These are phyloP conservation scores for Nadsonia fulvescens DNA, from an alignment of 805 yeast genomes.

Conservation along the genomic window DNA sequence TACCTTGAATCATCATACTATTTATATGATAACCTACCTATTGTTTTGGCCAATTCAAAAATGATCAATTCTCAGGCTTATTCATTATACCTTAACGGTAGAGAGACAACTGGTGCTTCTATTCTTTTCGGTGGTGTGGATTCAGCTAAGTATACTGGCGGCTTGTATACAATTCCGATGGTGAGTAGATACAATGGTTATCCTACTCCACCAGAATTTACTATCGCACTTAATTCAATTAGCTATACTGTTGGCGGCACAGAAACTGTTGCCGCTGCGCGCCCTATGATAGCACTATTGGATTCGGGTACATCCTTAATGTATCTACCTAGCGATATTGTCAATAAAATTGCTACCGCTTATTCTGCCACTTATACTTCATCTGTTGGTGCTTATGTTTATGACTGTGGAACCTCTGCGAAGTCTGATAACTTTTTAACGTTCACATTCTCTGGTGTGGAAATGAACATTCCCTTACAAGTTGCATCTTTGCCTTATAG, in stretches of 20 bases:
- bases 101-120: conserved; percentile 23
- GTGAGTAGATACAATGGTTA: conserved; percentile 5
- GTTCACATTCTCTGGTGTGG: conserved; percentile 4
- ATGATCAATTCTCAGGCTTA: conserved; percentile 23
- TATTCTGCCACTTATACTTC: conserved; percentile 12
- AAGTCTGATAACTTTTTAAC: conserved; percentile 2
- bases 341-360: conserved; percentile 16
- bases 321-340: conserved; percentile 12
- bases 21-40: conserved; percentile 18
- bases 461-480: conserved; percentile 4
- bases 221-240: conserved; percentile 5
- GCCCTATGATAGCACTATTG: conserved; percentile 42
- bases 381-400: not conserved
- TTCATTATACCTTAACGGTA: conserved; percentile 29
- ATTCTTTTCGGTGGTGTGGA: conserved; percentile 55
- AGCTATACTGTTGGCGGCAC: conserved; percentile 14
- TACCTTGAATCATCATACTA: conserved; percentile 17
- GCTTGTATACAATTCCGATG: conserved; percentile 17
- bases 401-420: conserved; percentile 1
- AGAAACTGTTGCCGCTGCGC: conserved; percentile 14
- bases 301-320: conserved; percentile 14
- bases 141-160: conserved; percentile 36
- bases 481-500: conserved; percentile 6
- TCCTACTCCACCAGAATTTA: conserved; percentile 1
- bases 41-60: conserved; percentile 21